A percentile compares a stretch with the other conserved stretches of the same genome.
These are phyloP conservation scores for Gossypium australe DNA, from an alignment of 345 rosid genomes.

Conservation along the genomic window DNA sequence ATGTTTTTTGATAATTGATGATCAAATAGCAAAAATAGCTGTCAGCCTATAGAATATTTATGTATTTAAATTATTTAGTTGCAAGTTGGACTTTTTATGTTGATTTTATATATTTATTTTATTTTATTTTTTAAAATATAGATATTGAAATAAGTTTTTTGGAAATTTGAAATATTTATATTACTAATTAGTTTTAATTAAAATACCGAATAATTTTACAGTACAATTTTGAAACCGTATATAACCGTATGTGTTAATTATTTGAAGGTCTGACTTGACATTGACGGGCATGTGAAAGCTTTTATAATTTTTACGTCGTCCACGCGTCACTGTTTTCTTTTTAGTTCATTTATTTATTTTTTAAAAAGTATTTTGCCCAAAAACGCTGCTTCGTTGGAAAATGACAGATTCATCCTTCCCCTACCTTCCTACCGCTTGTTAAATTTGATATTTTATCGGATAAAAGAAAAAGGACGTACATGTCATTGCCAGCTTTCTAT, in stretches of 20 bases:
- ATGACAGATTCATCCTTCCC: constrained; percentile 26
- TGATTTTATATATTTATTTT: too few species aligned
- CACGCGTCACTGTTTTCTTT: constrained; percentile 28
- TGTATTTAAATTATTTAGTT: too few species aligned
- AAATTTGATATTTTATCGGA: background rate
- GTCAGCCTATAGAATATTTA: background rate
- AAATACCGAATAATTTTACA: background rate
- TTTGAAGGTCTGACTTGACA: constrained; percentile 1
- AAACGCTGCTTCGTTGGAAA: background rate
- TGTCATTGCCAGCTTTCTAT: accelerated
- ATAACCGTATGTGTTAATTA: background rate
- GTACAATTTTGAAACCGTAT: too few species aligned
- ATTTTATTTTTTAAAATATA: too few species aligned
- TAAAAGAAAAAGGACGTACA: background rate
- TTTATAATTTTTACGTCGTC: constrained; percentile 9
- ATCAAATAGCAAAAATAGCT: background rate
- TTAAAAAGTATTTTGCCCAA: too few species aligned
- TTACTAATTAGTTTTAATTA: background rate
- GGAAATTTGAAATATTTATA: too few species aligned
- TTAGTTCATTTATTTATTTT: background rate
- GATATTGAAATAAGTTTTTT: too few species aligned
- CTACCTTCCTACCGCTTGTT: constrained; percentile 6
- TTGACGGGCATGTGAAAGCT: constrained; percentile 32
- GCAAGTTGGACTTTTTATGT: too few species aligned
- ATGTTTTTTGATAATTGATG: background rate